Percentiles rank a stretch among this genome's conserved stretches.
These are phyloP conservation scores for Euphorbia lathyris DNA, from an alignment of 345 rosid genomes.

Conservation along the genomic window DNA sequence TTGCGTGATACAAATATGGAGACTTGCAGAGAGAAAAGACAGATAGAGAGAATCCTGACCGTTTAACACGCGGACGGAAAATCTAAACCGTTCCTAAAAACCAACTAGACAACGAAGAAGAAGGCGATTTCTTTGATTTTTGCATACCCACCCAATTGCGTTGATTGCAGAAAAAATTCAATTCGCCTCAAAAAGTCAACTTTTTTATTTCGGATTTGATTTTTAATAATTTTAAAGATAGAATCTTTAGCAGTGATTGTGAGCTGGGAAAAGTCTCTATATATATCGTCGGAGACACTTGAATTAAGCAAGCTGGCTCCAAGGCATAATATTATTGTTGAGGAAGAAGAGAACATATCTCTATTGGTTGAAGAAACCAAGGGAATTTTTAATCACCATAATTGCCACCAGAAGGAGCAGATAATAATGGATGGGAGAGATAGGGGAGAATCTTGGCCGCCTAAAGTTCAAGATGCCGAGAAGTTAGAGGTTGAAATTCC, in stretches of 20 bases:
- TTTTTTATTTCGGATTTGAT: too few relatives aligned
- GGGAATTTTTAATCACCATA: neutral
- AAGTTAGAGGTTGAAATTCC: conserved; percentile 41
- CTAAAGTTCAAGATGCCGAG: conserved; percentile 28
- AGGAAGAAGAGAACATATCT: conserved; percentile 19
- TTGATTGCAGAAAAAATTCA: too few relatives aligned
- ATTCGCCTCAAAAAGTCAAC: too few relatives aligned
- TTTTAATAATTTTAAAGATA: neutral
- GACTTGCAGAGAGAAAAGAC: too few relatives aligned
- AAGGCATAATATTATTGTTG: neutral
- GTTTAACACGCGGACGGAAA: too few relatives aligned
- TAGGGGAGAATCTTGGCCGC: conserved; percentile 8
- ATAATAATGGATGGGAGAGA: neutral
- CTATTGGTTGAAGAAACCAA: conserved; percentile 18
- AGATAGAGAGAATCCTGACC: too few relatives aligned
- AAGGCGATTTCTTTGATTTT: too few relatives aligned
- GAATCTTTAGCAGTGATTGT: neutral
- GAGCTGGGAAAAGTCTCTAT: neutral
- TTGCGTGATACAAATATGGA: too few relatives aligned
- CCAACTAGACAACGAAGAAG: too few relatives aligned
- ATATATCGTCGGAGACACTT: neutral
- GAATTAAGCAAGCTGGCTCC: conserved; percentile 23
- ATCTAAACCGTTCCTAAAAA: too few relatives aligned
- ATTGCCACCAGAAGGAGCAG: conserved; percentile 1
- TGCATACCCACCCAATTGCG: too few relatives aligned